A percentile compares a stretch with the other conserved stretches of the same genome.
These are phyloP conservation scores for Solanum okadae DNA, from an alignment of 257 asterid genomes.

Conservation along the genomic window DNA sequence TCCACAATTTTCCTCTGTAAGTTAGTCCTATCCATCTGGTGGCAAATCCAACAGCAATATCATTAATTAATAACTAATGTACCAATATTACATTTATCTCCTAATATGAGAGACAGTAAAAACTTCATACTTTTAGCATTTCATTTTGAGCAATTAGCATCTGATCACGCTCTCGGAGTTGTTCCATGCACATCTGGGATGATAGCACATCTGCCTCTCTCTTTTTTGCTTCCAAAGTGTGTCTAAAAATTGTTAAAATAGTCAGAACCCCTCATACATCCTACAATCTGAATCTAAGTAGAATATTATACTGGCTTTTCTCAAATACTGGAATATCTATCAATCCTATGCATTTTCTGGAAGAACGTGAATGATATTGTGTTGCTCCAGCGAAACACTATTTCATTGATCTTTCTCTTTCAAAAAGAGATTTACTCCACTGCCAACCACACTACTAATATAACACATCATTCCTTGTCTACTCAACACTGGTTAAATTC, in stretches of 20 bases:
- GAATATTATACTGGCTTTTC: not conserved
- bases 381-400: not conserved
- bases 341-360: not conserved
- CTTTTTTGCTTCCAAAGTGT: conserved; percentile 36
- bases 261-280: not conserved
- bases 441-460: not conserved
- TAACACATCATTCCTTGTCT: not conserved
- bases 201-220: conserved; percentile 48
- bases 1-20: conserved; percentile 55
- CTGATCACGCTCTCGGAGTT: conserved; percentile 62
- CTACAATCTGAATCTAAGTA: not conserved
- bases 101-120: not conserved
- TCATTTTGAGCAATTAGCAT: conserved; percentile 68
- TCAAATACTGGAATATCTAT: not conserved
- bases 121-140: conserved; percentile 52
- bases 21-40: conserved; percentile 62
- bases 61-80: not conserved
- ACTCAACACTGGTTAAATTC: not conserved
- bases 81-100: not conserved
- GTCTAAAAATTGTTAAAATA: conserved; percentile 31
- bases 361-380: not conserved
- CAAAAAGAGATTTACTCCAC: not conserved
- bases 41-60: not conserved
- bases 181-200: conserved; percentile 47
- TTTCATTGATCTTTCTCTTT: not conserved